phyloP scores from a whole-genome alignment of 2,329 filamentous ascomycete genomes.

The Emydomyces testavorans region DNA sequence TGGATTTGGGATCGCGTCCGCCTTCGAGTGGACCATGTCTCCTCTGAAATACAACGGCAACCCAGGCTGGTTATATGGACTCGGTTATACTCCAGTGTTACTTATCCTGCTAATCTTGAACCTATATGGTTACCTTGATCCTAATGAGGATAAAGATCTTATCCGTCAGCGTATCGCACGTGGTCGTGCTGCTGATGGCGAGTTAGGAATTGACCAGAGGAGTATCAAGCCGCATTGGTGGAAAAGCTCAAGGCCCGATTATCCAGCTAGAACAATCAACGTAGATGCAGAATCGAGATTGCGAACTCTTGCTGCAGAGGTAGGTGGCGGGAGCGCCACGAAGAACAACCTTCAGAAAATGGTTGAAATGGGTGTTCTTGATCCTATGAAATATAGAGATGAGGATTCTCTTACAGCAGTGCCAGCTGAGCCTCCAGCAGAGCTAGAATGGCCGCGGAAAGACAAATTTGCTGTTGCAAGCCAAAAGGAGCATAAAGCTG shows the following conservation, averaged over 20 bases:
- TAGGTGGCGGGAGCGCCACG: conserved; percentile 26
- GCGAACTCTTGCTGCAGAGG: conserved; percentile 26
- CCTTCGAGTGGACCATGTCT: conserved; percentile 50
- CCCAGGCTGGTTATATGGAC: conserved; percentile 47
- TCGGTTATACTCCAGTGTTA: conserved; percentile 50
- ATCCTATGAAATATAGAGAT: conserved; percentile 13
- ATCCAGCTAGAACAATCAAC: conserved; percentile 20
- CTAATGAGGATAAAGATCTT: conserved; percentile 61
- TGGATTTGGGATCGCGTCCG: conserved; percentile 48
- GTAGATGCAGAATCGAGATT: conserved; percentile 22
- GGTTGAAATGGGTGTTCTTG: conserved; percentile 32
- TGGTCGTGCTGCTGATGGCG: conserved; percentile 45
- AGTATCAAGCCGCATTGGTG: conserved; percentile 54
- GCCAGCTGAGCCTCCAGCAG: neutral
- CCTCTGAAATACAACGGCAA: conserved; percentile 46
- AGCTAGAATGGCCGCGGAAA: conserved; percentile 7
- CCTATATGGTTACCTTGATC: conserved; percentile 45
- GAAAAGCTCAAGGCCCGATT: conserved; percentile 32
- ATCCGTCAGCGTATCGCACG: conserved; percentile 51
- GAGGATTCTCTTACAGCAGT: conserved; percentile 3
- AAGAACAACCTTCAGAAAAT: conserved; percentile 21
- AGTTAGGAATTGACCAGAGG: conserved; percentile 45
- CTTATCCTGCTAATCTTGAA: conserved; percentile 37
- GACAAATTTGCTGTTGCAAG: neutral
- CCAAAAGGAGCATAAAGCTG: neutral